These are phyloP conservation scores for Elongisporangium undulatum DNA, from an alignment of 352 stramenopile species.

Conservation along the genomic window DNA sequence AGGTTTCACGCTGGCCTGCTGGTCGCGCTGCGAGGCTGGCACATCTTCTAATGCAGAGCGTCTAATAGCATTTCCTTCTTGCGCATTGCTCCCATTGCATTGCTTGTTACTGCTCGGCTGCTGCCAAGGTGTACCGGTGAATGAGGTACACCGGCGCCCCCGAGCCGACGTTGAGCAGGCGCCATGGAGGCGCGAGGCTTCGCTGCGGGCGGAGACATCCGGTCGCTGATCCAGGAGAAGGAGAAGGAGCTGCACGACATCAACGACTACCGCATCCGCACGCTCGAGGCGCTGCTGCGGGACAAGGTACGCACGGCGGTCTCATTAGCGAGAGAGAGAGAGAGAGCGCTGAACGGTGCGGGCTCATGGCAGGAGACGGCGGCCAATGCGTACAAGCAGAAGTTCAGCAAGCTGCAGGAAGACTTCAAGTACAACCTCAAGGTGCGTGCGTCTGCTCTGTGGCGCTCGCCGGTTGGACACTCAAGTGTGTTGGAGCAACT, in stretches of 20 bases:
- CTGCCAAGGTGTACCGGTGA: no score
- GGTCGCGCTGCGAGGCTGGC: slow-evolving; percentile 19
- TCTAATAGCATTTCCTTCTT: no score
- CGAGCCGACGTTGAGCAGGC: no score
- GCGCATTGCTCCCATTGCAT: no score
- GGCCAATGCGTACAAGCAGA: slow-evolving; percentile 49
- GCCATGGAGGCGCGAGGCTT: slow-evolving; percentile 13
- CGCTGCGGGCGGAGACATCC: slow-evolving; percentile 65
- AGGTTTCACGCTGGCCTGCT: slow-evolving; percentile 11
- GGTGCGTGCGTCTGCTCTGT: slow-evolving; percentile 8
- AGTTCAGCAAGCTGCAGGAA: slow-evolving; percentile 85
- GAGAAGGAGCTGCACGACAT: slow-evolving; percentile 92
- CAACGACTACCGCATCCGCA: slow-evolving; percentile 88
- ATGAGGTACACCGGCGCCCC: no score
- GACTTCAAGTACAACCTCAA: slow-evolving; percentile 94
- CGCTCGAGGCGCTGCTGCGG: slow-evolving; percentile 66
- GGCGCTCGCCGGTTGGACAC: no score
- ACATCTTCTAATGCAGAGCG: slow-evolving; percentile 23
- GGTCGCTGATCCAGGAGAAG: slow-evolving; percentile 87
- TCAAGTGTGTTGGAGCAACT: neutral
- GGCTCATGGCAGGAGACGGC: slow-evolving; percentile 26
- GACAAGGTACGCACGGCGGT: slow-evolving; percentile 49
- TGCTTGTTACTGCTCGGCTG: no score
- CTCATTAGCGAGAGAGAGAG: slow-evolving; percentile 1
- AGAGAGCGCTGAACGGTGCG: no score